Evolutionary conservation across 495 filamentous ascomycete genomes (phyloP), one percentile per base, ranked within the genome.

Genomic region (Mytilinidion resinicola): DNA sequence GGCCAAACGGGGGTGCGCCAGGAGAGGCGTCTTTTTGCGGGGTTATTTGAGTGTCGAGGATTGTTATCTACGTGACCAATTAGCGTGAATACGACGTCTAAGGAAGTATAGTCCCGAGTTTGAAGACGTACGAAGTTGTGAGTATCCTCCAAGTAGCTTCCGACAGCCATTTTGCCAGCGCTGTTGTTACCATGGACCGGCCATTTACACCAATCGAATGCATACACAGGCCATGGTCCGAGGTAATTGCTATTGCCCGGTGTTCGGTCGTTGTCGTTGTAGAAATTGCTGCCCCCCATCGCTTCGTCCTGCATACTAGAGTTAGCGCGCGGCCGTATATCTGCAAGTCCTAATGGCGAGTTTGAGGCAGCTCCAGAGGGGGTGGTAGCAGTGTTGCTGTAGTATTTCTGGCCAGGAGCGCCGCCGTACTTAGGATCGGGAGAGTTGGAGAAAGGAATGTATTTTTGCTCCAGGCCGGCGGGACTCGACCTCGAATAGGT

Each of bases 191-290:
- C 74, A 34, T 81, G 81, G 1, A 91, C 83, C n/a, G 86, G 81
- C 95, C 95, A 99, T 74, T 97, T 97, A 73, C 93, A 99, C 95
- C 95, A 99, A 76, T 99, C 95, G 61, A 95, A 88, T 9, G 95
- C 91, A 72, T 96, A 97, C 39, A 95, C 85, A 38, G 89, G 85
- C 89, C 93, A 99, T 1, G 91, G 91, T 6, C 91, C 91, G 62
- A 96, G 76, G 72, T 97, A 97, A 64, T 92, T 96, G 74, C 91
- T 86, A 64, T 87, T 89, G 8, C 80, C 80, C 0, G 83, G 77
- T 6, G 81, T 67, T 14, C 56, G 53, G 37, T 79, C 75, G 17
- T 67, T 73, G 38, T 83, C 82, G 30, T 49, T 61, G 44, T 62
- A 78, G 7, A 80, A 73, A 33, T 68, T 69, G 44, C 67, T 73